Evolutionary conservation across 805 yeast species (phyloP).

Genomic region (Danielia reshetovae): DNA sequence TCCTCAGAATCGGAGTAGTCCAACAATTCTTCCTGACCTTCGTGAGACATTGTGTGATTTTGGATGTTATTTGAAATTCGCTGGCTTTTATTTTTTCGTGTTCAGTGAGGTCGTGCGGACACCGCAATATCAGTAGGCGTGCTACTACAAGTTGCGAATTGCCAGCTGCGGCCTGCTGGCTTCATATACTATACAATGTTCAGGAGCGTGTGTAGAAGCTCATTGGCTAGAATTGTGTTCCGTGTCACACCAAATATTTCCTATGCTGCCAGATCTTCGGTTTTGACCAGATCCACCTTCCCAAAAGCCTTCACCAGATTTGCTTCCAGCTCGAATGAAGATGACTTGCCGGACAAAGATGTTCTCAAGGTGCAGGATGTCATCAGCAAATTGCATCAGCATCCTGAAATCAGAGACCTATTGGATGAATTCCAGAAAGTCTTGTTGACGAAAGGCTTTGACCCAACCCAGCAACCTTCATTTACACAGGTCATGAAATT

Average conservation of each 20-base stretch:
- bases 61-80: not conserved
- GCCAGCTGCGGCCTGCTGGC: too few species aligned
- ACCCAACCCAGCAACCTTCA: conserved; percentile 29
- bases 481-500: conserved; percentile 35
- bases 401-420: conserved; percentile 29
- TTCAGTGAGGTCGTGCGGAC: not conserved
- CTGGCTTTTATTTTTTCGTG: not conserved
- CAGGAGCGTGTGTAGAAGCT: too few species aligned
- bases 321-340: not conserved
- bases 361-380: conserved; percentile 15
- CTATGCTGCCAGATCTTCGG: too few species aligned
- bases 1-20: conserved; percentile 99
- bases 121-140: not conserved
- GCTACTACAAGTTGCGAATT: too few species aligned
- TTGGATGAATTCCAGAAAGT: conserved; percentile 29
- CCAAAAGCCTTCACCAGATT: not conserved
- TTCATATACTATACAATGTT: too few species aligned
- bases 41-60: conserved; percentile 66
- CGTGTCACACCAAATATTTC: too few species aligned
- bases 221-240: too few species aligned
- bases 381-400: conserved; percentile 14
- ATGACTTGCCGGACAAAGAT: conserved; percentile 1
- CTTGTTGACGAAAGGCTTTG: conserved; percentile 30
- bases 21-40: conserved; percentile 98
- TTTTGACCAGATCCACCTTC: too few species aligned